Conservation (phyloP, 345 rosid species). For the Mallotus nudiflorus region DNA sequence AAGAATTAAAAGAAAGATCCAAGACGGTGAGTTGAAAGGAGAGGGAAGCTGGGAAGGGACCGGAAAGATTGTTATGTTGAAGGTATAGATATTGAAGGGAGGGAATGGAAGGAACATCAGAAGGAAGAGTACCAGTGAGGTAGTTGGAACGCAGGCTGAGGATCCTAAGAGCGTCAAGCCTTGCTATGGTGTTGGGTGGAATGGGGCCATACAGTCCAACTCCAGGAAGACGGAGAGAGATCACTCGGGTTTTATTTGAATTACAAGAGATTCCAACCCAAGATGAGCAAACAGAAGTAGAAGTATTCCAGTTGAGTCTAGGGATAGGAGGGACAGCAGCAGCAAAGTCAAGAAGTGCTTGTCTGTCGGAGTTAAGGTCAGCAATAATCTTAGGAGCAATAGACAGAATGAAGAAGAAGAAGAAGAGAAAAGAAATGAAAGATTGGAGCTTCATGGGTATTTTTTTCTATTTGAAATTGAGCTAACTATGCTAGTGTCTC, state of each 20-base stretch:
- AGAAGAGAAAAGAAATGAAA: constrained; percentile 20
- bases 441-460: constrained; percentile 35
- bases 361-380: constrained; percentile 51
- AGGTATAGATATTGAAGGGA: constrained; percentile 57
- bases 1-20: constrained; percentile 69
- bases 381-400: constrained; percentile 22
- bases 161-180: constrained; percentile 53
- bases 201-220: constrained; percentile 64
- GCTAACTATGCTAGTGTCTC: constrained; percentile 1
- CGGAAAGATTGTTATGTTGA: constrained; percentile 66
- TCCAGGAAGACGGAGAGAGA: constrained; percentile 62
- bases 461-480: neutral
- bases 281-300: constrained; percentile 39
- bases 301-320: constrained; percentile 56
- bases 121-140: constrained; percentile 61
- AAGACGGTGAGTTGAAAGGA: constrained; percentile 47
- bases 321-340: constrained; percentile 46
- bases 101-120: constrained; percentile 58
- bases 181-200: constrained; percentile 50
- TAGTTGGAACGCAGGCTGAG: constrained; percentile 76
- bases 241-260: constrained; percentile 36
- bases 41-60: constrained; percentile 38
- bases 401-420: constrained; percentile 23
- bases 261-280: constrained; percentile 73
- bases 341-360: constrained; percentile 59